Conservation (phyloP, 495 filamentous ascomycete genomes). For the Recurvomyces mirabilis region DNA sequence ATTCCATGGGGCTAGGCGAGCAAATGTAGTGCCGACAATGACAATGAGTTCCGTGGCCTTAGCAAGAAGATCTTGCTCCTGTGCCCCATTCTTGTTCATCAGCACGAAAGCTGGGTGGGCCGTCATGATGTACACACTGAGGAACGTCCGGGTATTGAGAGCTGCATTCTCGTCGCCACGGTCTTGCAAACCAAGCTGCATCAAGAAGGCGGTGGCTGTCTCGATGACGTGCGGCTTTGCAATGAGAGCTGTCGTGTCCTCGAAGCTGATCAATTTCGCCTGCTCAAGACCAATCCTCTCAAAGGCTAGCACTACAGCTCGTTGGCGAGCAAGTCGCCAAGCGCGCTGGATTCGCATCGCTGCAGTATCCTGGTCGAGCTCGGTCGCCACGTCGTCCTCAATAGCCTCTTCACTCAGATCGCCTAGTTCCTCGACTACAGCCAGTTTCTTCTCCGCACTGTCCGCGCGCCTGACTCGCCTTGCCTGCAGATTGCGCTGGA, state of each 20-base stretch:
- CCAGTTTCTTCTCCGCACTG: conserved; percentile 47
- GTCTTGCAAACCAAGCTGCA: conserved; percentile 65
- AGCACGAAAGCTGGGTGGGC: conserved; percentile 87
- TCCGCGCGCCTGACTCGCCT: conserved; percentile 52
- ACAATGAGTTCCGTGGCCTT: conserved; percentile 80
- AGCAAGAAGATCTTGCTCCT: conserved; percentile 79
- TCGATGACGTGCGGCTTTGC: conserved; percentile 60
- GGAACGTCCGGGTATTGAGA: conserved; percentile 74
- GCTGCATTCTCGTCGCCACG: conserved; percentile 55
- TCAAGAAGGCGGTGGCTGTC: conserved; percentile 59
- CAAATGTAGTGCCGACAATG: conserved; percentile 67
- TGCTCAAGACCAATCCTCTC: conserved; percentile 55
- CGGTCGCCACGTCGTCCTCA: conserved; percentile 3
- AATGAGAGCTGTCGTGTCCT: conserved; percentile 67
- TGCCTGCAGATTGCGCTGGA: conserved; percentile 31
- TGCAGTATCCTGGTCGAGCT: conserved; percentile 55
- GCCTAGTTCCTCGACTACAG: conserved; percentile 29
- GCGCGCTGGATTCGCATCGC: conserved; percentile 61
- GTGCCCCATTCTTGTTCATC: conserved; percentile 63
- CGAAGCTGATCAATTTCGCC: conserved; percentile 66
- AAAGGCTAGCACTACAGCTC: conserved; percentile 40
- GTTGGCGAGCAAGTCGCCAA: conserved; percentile 50
- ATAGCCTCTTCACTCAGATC: conserved; percentile 49
- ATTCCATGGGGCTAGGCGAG: conserved; percentile 32
- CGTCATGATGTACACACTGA: conserved; percentile 85